Percentiles rank a stretch among this genome's conserved stretches.
Conservation (phyloP, 2,329 filamentous ascomycete species). For the Monosporascus ibericus region DNA sequence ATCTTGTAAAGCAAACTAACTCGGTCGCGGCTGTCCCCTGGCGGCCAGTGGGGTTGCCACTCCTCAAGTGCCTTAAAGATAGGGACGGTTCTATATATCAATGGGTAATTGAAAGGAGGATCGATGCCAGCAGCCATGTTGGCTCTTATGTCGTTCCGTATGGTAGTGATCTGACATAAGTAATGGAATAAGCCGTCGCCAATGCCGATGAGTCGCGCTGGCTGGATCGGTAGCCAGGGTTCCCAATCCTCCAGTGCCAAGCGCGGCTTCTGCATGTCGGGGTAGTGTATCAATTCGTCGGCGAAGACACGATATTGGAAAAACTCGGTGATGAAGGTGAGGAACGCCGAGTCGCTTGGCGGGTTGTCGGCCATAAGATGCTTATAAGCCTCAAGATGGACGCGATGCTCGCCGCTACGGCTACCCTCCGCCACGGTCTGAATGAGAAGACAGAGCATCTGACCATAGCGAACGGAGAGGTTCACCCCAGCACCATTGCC, state of each 20-base stretch:
- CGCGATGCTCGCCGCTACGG: conserved; percentile 63
- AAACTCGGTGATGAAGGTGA: conserved; percentile 63
- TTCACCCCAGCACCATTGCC: conserved; percentile 37
- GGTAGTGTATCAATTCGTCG: conserved; percentile 53
- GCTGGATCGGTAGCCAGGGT: conserved; percentile 34
- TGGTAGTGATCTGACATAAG: conserved; percentile 70
- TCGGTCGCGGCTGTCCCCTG: conserved; percentile 49
- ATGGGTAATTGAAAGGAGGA: conserved; percentile 66
- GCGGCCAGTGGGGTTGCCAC: conserved; percentile 63
- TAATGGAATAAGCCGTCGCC: conserved; percentile 75
- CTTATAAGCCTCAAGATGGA: conserved; percentile 72
- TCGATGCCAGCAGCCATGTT: conserved; percentile 58
- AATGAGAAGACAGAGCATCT: conserved; percentile 57
- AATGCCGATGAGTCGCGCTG: conserved; percentile 66
- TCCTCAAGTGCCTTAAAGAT: conserved; percentile 69
- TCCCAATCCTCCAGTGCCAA: conserved; percentile 40
- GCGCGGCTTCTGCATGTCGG: conserved; percentile 29
- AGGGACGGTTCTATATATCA: conserved; percentile 64
- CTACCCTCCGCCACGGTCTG: conserved; percentile 52
- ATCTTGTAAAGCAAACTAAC: conserved; percentile 57
- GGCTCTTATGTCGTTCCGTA: conserved; percentile 67
- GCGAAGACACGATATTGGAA: conserved; percentile 76
- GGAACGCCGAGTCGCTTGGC: conserved; percentile 59
- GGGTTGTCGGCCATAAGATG: conserved; percentile 59
- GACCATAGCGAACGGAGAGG: conserved; percentile 51